phyloP scores from a whole-genome alignment of 495 filamentous ascomycete genomes.

The Penicillium argentinense region DNA sequence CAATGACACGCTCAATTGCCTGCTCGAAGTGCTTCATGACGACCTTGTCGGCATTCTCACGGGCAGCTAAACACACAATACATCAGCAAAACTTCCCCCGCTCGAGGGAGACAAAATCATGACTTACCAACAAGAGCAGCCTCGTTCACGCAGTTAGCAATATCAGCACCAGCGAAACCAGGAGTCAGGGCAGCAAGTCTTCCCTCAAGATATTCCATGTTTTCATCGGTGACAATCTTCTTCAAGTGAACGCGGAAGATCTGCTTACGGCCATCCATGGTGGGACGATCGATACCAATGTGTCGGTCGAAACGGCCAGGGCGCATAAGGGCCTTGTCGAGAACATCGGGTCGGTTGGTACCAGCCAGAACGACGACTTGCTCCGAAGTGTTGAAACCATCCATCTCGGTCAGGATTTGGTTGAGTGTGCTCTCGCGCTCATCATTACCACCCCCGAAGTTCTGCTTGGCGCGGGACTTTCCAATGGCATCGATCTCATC shows the following conservation, averaged over 20 bases:
- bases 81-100: slow-evolving; percentile 24
- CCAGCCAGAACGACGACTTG: slow-evolving; percentile 98
- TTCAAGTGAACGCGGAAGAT: slow-evolving; percentile 92
- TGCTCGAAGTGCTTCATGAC: slow-evolving; percentile 91
- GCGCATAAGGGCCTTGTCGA: slow-evolving; percentile 94
- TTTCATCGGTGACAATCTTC: slow-evolving; percentile 89
- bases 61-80: slow-evolving; percentile 65
- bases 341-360: slow-evolving; percentile 90
- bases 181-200: slow-evolving; percentile 89
- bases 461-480: slow-evolving; percentile 76
- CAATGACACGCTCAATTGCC: slow-evolving; percentile 95
- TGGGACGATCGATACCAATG: slow-evolving; percentile 88
- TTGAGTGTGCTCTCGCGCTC: slow-evolving; percentile 96
- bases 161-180: slow-evolving; percentile 95
- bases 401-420: slow-evolving; percentile 98
- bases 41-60: slow-evolving; percentile 71
- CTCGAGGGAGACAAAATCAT: background rate
- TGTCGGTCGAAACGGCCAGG: slow-evolving; percentile 96
- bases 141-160: slow-evolving; percentile 97
- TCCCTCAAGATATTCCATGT: slow-evolving; percentile 82
- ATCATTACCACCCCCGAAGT: slow-evolving; percentile 86
- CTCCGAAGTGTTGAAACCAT: slow-evolving; percentile 96
- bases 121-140: slow-evolving; percentile 91
- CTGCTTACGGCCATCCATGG: slow-evolving; percentile 94
- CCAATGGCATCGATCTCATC: slow-evolving; percentile 99